Conservation (phyloP, 1,284 basidiomycete species). For the Tylopilus orsonianus region DNA sequence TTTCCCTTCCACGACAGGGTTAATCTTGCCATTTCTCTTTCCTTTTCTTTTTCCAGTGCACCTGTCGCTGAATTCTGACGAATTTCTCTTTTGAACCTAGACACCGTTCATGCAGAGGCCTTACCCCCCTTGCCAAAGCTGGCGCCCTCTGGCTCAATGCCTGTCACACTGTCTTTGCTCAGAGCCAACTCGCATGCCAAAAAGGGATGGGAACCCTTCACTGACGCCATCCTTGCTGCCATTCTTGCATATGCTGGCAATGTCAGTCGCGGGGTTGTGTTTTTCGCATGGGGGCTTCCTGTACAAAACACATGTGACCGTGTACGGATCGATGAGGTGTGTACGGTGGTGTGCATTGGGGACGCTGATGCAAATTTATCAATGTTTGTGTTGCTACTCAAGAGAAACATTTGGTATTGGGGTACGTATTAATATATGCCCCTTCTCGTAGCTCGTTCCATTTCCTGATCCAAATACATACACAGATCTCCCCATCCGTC, state of each 20-base stretch:
- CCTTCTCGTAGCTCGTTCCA: not conserved
- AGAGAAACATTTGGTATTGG: conserved; percentile 78
- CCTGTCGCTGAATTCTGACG: too few species aligned
- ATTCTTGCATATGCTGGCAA: conserved; percentile 38
- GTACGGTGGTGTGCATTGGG: too few species aligned
- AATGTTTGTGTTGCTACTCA: too few species aligned
- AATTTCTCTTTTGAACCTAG: too few species aligned
- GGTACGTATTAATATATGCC: too few species aligned
- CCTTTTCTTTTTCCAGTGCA: accelerated
- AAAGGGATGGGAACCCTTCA: conserved; percentile 85
- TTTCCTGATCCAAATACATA: not conserved
- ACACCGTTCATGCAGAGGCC: conserved; percentile 56
- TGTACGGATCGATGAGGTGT: conserved; percentile 54
- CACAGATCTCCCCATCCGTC: conserved; percentile 67
- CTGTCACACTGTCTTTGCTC: conserved; percentile 80
- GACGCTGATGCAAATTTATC: too few species aligned
- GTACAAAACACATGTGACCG: conserved; percentile 81
- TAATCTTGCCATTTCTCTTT: conserved; percentile 24
- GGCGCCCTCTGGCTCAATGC: conserved; percentile 91
- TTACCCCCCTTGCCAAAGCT: conserved; percentile 77
- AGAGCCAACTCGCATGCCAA: conserved; percentile 68
- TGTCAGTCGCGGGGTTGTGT: conserved; percentile 58
- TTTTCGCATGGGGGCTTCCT: conserved; percentile 87
- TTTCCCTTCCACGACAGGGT: conserved; percentile 76
- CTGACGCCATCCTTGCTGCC: conserved; percentile 54